Conservation (phyloP, 1,284 basidiomycete species). For the Singerocomus rubriflavus region DNA sequence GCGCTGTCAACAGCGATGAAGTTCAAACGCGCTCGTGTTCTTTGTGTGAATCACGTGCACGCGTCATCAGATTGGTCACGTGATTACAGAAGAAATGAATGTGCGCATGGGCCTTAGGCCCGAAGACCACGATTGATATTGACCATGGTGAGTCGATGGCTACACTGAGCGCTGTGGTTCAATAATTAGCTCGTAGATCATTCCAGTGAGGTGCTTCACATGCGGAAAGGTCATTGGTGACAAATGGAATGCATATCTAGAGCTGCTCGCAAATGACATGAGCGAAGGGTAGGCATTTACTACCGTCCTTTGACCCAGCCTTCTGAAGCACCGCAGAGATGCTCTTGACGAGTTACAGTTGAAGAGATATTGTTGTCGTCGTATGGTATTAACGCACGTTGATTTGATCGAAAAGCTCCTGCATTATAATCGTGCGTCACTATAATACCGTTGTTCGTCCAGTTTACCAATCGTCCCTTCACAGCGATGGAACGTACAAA, state of each 20-base stretch:
- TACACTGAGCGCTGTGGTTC: not conserved
- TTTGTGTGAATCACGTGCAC: conserved; percentile 18
- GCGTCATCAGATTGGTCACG: conserved; percentile 4
- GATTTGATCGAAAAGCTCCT: conserved; percentile 95
- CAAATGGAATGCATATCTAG: conserved; percentile 86
- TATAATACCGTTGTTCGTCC: not conserved
- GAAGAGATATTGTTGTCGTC: conserved; percentile 93
- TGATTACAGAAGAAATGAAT: conserved; percentile 2
- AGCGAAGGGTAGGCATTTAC: conserved; percentile 75
- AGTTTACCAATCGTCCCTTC: not conserved
- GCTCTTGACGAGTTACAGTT: conserved; percentile 90
- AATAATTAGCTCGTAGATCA: conserved; percentile 56
- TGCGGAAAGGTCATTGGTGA: conserved; percentile 94
- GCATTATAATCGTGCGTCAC: conserved; percentile 88
- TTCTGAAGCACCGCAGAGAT: conserved; percentile 52
- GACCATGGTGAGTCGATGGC: conserved; percentile 26
- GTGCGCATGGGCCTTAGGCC: not conserved
- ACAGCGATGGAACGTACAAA: conserved; percentile 34
- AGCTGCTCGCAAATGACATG: conserved; percentile 72
- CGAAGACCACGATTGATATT: not conserved
- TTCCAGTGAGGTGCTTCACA: conserved; percentile 86
- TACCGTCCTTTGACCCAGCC: not conserved
- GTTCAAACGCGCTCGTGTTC: conserved; percentile 3
- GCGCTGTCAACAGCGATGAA: not conserved
- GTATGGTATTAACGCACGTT: conserved; percentile 98